Percentiles rank a stretch among this genome's conserved stretches.
phyloP scores from a whole-genome alignment of 129 eudicot species.

The Centella asiatica region DNA sequence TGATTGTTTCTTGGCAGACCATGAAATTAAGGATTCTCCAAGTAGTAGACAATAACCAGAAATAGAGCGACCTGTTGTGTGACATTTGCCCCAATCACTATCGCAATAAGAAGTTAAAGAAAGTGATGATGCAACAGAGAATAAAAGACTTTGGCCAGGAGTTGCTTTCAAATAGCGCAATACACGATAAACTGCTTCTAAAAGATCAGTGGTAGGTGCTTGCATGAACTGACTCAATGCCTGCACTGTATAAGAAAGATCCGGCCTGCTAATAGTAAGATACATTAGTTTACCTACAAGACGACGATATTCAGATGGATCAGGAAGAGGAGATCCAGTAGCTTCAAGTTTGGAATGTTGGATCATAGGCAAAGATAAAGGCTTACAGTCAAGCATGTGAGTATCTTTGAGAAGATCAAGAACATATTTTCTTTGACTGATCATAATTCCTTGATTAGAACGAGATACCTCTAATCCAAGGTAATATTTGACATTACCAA shows the following conservation, averaged over 20 bases:
- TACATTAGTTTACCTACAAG: neutral
- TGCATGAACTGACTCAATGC: neutral
- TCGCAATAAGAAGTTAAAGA: neutral
- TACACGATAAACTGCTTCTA: neutral
- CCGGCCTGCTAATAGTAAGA: neutral
- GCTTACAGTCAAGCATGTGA: neutral
- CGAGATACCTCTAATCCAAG: neutral
- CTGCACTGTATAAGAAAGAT: neutral
- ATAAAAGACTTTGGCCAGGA: neutral
- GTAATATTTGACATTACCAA: neutral
- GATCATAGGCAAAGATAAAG: neutral
- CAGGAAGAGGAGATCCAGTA: neutral
- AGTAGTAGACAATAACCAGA: neutral
- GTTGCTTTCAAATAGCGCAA: neutral
- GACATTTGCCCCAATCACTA: slow-evolving; percentile 2
- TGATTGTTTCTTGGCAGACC: neutral
- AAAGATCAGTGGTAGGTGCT: neutral
- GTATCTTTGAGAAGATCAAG: neutral
- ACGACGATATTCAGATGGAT: neutral
- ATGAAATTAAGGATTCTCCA: neutral
- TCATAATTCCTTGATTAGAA: neutral
- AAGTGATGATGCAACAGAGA: neutral
- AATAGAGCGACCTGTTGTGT: neutral
- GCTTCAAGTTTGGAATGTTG: neutral
- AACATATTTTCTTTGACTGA: neutral